phyloP scores from a whole-genome alignment of 225 moss, liverwort and hornwort species.

The Antitrichia curtipendula region DNA sequence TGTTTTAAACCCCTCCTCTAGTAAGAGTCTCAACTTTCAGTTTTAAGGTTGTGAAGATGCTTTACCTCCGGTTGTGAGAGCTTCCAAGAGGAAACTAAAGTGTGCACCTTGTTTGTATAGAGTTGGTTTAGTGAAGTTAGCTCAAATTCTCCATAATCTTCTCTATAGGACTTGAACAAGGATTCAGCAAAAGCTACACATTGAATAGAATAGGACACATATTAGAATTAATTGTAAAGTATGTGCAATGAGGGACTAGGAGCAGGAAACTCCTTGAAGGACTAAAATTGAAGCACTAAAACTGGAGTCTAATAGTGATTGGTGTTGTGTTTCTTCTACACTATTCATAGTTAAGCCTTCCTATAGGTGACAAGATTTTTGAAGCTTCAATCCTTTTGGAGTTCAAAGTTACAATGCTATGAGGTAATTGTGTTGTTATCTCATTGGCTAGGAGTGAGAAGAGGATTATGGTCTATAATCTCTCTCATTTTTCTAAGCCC shows the following conservation, averaged over 20 bases:
- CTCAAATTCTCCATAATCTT: slow-evolving; percentile 85
- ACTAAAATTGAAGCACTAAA: too few species aligned
- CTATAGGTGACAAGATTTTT: not conserved
- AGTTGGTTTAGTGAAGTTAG: slow-evolving; percentile 70
- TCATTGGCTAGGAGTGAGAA: not conserved
- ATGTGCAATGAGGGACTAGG: too few species aligned
- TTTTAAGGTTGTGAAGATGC: not conserved
- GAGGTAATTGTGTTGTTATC: not conserved
- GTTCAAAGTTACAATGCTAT: too few species aligned
- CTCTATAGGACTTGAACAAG: slow-evolving; percentile 65
- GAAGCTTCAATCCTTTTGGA: too few species aligned
- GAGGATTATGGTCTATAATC: too few species aligned
- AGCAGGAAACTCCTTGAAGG: too few species aligned
- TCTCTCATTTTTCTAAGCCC: not conserved
- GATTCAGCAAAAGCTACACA: slow-evolving; percentile 65
- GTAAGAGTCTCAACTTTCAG: not conserved
- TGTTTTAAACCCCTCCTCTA: not conserved
- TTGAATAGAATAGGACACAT: too few species aligned
- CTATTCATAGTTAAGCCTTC: too few species aligned
- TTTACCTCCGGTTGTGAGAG: not conserved
- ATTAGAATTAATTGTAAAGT: too few species aligned
- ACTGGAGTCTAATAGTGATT: too few species aligned
- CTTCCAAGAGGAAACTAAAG: not conserved
- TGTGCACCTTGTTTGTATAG: slow-evolving; percentile 63
- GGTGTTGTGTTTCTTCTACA: too few species aligned